Evolutionary conservation across 2,329 filamentous ascomycete species (phyloP).

Genomic region (Calonectria fujianensis): DNA sequence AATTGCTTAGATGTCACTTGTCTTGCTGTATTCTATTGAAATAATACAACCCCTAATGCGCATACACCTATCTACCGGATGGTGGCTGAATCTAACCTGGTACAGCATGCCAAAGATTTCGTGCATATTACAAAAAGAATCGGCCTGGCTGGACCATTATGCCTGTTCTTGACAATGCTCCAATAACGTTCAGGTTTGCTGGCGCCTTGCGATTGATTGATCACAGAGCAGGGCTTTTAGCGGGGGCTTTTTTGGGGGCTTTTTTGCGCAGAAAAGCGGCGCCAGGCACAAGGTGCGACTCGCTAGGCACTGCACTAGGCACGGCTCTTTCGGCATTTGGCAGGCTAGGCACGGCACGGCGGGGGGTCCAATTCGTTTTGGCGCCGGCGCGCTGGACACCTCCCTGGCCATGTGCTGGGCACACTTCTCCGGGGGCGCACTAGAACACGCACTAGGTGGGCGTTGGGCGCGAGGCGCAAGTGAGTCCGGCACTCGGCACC

Average conservation of each 20-base stretch:
- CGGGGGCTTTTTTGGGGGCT: background rate
- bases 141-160: background rate
- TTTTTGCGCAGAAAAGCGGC: background rate
- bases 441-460: slow-evolving; percentile 3
- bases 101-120: background rate
- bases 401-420: no score
- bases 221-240: background rate
- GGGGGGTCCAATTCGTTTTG: background rate
- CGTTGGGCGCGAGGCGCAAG: background rate
- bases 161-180: background rate
- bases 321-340: background rate
- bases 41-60: background rate
- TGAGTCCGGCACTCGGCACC: background rate
- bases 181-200: background rate
- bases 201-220: background rate
- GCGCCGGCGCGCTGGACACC: background rate
- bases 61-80: background rate
- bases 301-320: background rate
- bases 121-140: background rate
- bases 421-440: background rate
- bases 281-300: background rate
- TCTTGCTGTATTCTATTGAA: background rate
- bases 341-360: background rate
- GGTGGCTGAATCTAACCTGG: background rate
- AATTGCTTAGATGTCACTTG: background rate